These are phyloP conservation scores for Imleria badia DNA, from an alignment of 768 basidiomycete genomes.

Conservation along the genomic window DNA sequence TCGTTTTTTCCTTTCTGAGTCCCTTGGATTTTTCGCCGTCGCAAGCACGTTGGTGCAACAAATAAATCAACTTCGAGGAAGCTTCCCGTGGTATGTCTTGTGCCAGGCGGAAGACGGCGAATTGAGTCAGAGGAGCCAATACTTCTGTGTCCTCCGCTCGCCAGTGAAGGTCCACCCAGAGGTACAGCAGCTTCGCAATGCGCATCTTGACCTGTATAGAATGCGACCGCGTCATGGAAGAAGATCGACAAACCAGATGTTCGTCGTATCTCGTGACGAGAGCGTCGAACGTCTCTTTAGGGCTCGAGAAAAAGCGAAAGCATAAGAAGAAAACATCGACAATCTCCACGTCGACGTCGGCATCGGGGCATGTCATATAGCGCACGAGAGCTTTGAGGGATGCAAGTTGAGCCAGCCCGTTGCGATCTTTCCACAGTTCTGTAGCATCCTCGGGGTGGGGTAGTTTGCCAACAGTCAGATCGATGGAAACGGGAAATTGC, in stretches of 20 bases:
- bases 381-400: conserved; percentile 45
- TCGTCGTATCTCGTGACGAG: conserved; percentile 53
- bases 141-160: conserved; percentile 44
- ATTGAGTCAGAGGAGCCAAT: conserved; percentile 31
- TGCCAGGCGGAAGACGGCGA: conserved; percentile 31
- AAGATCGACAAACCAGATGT: conserved; percentile 14
- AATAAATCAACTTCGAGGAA: conserved; percentile 27
- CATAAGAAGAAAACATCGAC: conserved; percentile 61
- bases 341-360: conserved; percentile 42
- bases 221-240: conserved; percentile 39
- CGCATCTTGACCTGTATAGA: conserved; percentile 52
- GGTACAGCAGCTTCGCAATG: conserved; percentile 58
- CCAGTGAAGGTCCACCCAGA: conserved; percentile 79
- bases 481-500: conserved; percentile 27
- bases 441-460: conserved; percentile 29
- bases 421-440: conserved; percentile 30
- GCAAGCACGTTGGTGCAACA: conserved; percentile 29
- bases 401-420: conserved; percentile 32
- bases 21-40: conserved; percentile 24
- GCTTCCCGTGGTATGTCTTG: conserved; percentile 31
- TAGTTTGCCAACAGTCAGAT: conserved; percentile 30
- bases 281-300: conserved; percentile 43
- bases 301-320: conserved; percentile 66
- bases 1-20: conserved; percentile 26
- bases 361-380: conserved; percentile 45